Conservation (phyloP, 163 green algal species). For the Scenedesmus sp. region DNA sequence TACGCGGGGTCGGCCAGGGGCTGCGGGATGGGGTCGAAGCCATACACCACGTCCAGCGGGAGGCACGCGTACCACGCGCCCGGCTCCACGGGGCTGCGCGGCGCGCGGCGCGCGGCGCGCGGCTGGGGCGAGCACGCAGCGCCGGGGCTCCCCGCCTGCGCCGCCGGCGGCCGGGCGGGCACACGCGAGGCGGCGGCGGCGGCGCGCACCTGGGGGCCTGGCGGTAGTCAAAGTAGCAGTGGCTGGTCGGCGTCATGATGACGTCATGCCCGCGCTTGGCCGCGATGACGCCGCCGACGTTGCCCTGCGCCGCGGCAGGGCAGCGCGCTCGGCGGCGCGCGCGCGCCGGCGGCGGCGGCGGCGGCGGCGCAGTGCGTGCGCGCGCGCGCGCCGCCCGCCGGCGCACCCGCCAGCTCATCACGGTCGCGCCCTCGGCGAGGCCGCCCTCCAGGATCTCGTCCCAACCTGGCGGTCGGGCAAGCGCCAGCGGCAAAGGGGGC, state of each 20-base stretch:
- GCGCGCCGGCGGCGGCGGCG: no score
- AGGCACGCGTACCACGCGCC: conserved; percentile 73
- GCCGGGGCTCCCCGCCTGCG: no score
- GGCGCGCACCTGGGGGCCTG: conserved; percentile 59
- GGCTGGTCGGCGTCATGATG: conserved; percentile 75
- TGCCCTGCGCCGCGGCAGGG: conserved; percentile 54
- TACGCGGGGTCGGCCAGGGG: background rate
- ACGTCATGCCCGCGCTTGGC: conserved; percentile 66
- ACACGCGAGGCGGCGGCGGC: background rate
- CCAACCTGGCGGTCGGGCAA: conserved; percentile 54
- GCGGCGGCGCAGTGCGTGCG: no score
- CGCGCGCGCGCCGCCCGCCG: background rate
- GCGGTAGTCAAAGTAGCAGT: conserved; percentile 82
- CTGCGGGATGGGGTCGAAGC: conserved; percentile 65
- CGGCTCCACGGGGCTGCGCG: conserved; percentile 56
- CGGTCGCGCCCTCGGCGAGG: conserved; percentile 55
- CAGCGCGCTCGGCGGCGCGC: no score
- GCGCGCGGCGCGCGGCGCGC: background rate
- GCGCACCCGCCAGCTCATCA: conserved; percentile 73
- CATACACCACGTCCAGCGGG: conserved; percentile 61
- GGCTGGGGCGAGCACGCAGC: no score
- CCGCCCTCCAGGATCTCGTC: conserved; percentile 77
- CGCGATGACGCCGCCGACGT: conserved; percentile 64
- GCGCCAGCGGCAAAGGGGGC: background rate
- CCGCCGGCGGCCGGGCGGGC: no score